A percentile compares a stretch with the other conserved stretches of the same genome.
Conservation (phyloP, 1,284 basidiomycete genomes). For the Ganoderma multipileum region DNA sequence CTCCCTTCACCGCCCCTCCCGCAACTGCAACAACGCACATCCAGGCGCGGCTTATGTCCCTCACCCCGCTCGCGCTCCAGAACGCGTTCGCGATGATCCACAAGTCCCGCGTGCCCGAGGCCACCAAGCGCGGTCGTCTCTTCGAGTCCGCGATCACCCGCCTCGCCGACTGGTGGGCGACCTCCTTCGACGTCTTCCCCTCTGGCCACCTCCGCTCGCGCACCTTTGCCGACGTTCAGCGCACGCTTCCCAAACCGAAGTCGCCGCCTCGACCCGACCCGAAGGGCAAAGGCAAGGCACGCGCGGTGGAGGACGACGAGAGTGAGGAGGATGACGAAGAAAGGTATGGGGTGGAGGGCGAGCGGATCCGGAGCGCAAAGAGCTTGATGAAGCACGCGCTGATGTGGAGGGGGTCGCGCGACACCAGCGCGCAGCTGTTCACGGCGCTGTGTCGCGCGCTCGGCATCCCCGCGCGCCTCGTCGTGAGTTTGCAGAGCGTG, state of each 20-base stretch:
- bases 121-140: constrained; percentile 79
- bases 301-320: constrained; percentile 36
- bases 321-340: constrained; percentile 51
- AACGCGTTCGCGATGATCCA: constrained; percentile 82
- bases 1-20: background rate
- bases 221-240: constrained; percentile 76
- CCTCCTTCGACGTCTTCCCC: constrained; percentile 65
- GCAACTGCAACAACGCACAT: constrained; percentile 23
- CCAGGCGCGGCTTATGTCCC: constrained; percentile 85
- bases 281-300: constrained; percentile 39
- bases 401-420: constrained; percentile 82
- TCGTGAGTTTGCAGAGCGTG: constrained; percentile 91
- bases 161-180: constrained; percentile 86
- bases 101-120: constrained; percentile 84
- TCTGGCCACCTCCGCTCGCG: constrained; percentile 75
- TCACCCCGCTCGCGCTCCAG: constrained; percentile 82
- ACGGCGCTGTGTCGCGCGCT: constrained; percentile 89
- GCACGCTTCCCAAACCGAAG: constrained; percentile 45
- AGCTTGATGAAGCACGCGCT: constrained; percentile 92
- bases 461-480: constrained; percentile 87
- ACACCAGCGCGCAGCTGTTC: constrained; percentile 92
- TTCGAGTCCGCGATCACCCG: constrained; percentile 83
- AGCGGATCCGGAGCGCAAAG: constrained; percentile 78
- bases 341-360: constrained; percentile 50
- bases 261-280: constrained; percentile 41